A percentile compares a stretch with the other conserved stretches of the same genome.
These are phyloP conservation scores for Urtica urens DNA, from an alignment of 306 rosid genomes.

Conservation along the genomic window DNA sequence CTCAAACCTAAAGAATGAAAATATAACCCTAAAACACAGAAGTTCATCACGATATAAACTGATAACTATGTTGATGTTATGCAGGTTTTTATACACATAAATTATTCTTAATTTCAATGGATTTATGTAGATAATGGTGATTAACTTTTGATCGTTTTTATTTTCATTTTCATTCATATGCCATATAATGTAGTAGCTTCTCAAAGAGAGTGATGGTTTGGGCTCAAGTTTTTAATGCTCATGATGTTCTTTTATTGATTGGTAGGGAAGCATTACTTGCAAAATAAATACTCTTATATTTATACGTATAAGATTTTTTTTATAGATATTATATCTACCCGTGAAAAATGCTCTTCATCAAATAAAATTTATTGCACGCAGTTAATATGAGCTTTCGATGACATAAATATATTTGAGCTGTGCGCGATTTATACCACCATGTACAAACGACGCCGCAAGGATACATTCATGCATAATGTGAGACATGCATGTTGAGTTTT, in stretches of 20 bases:
- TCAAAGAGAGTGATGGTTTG: neutral
- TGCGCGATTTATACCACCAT: neutral
- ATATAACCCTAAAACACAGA: too few relatives aligned
- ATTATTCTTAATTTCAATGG: too few relatives aligned
- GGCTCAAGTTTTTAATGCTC: constrained; percentile 6
- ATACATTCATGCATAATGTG: too few relatives aligned
- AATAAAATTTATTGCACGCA: too few relatives aligned
- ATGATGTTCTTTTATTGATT: neutral
- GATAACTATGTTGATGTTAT: too few relatives aligned
- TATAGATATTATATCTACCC: neutral
- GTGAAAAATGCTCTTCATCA: neutral
- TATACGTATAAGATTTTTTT: neutral
- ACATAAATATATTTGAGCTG: neutral
- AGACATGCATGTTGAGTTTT: too few relatives aligned
- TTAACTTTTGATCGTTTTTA: too few relatives aligned
- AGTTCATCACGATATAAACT: too few relatives aligned
- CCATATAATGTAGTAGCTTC: neutral
- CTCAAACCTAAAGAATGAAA: too few relatives aligned
- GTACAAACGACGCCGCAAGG: neutral
- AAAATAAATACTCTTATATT: neutral
- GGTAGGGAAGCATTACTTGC: constrained; percentile 1
- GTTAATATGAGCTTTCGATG: neutral
- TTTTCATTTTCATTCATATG: neutral
- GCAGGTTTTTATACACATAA: too few relatives aligned
- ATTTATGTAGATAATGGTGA: too few relatives aligned